Evolutionary conservation across 2,329 filamentous ascomycete species (phyloP).

Genomic region (Xylaria sp.): DNA sequence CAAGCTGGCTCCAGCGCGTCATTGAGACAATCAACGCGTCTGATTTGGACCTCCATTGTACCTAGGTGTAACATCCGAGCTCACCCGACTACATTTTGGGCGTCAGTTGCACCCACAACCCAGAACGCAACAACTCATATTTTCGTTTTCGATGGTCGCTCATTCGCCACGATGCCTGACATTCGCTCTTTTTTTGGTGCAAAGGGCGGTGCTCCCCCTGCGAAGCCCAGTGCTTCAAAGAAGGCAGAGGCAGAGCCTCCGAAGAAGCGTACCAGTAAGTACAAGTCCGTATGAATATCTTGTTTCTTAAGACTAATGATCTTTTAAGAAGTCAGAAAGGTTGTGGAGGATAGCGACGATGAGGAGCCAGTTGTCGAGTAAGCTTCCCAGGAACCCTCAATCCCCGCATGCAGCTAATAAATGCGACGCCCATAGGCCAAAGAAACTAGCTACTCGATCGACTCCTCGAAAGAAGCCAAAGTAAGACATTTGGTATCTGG

Average conservation of each 20-base stretch:
- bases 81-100: constrained; percentile 12
- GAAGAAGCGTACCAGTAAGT: constrained; percentile 59
- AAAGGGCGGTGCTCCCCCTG: constrained; percentile 69
- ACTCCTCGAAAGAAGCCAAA: constrained; percentile 64
- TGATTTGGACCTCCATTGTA: constrained; percentile 8
- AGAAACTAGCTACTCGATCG: constrained; percentile 64
- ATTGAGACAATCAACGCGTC: constrained; percentile 36
- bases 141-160: not conserved
- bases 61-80: constrained; percentile 9
- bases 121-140: constrained; percentile 4
- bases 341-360: constrained; percentile 85
- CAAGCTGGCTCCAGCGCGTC: constrained; percentile 31
- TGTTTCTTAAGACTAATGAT: constrained; percentile 12
- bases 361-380: constrained; percentile 64
- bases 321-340: constrained; percentile 66
- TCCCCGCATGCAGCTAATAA: constrained; percentile 34
- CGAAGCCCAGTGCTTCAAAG: constrained; percentile 59
- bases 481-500: constrained; percentile 52
- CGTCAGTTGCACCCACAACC: constrained; percentile 10
- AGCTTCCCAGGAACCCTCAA: constrained; percentile 37
- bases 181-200: constrained; percentile 92
- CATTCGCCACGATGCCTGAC: constrained; percentile 74
- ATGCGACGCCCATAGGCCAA: constrained; percentile 54
- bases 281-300: not conserved
- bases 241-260: constrained; percentile 58